These are phyloP conservation scores for Tolypocladium pustulatum DNA, from an alignment of 2,329 filamentous ascomycete genomes.

Conservation along the genomic window DNA sequence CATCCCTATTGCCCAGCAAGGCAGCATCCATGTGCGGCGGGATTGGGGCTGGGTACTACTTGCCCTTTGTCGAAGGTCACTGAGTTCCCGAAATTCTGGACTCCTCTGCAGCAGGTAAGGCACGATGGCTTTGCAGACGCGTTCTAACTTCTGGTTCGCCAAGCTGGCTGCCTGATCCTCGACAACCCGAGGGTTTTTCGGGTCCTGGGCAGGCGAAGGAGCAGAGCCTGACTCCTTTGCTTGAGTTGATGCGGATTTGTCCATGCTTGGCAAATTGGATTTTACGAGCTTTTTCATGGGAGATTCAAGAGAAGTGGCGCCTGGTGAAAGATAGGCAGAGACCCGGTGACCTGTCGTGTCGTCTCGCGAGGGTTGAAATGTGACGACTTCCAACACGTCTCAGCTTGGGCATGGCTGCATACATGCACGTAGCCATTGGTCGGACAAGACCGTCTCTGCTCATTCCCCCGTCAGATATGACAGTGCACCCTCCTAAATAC, in stretches of 20 bases:
- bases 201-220: neutral
- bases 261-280: neutral
- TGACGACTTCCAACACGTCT: neutral
- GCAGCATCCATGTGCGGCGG: neutral
- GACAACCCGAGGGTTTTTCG: neutral
- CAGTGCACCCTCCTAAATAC: no score
- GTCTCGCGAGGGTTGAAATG: neutral
- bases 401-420: neutral
- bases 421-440: neutral
- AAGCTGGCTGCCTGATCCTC: neutral
- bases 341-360: neutral
- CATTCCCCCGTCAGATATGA: no score
- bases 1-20: neutral
- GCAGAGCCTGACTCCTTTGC: neutral
- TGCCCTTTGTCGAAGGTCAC: neutral
- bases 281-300: neutral
- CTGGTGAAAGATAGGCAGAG: neutral
- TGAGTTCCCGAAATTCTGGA: neutral
- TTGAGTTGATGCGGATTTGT: neutral
- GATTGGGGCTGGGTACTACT: neutral
- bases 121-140: neutral
- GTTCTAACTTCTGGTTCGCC: neutral
- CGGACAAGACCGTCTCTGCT: neutral
- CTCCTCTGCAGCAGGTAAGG: neutral
- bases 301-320: neutral